These are phyloP conservation scores for Myxozyma mucilagina DNA, from an alignment of 805 yeast species.

Conservation along the genomic window DNA sequence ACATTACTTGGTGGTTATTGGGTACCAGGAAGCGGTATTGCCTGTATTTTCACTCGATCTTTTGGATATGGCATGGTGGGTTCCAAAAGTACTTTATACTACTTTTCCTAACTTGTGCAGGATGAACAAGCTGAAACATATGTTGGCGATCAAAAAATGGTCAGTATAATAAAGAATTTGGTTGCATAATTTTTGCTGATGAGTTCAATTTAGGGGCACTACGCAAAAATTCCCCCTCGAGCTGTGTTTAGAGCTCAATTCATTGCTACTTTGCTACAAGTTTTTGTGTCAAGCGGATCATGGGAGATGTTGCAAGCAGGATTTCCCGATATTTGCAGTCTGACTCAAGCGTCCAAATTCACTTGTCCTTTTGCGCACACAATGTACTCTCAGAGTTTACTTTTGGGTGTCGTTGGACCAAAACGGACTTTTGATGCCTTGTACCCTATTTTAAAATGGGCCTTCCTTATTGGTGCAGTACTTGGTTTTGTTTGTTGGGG, in stretches of 20 bases:
- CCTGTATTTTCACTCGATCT: conserved; percentile 62
- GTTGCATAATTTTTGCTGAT: background rate
- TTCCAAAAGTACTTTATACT: background rate
- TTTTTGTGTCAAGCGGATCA: conserved; percentile 46
- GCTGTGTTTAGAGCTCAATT: conserved; percentile 57
- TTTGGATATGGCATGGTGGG: conserved; percentile 52
- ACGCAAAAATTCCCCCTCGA: conserved; percentile 63
- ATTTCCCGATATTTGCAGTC: conserved; percentile 47
- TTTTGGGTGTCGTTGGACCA: conserved; percentile 70
- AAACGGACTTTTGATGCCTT: conserved; percentile 55
- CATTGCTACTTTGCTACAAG: conserved; percentile 46
- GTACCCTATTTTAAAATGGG: conserved; percentile 57
- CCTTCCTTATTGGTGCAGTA: conserved; percentile 60
- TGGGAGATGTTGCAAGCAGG: conserved; percentile 41
- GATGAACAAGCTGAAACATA: conserved; percentile 56
- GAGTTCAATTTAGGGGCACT: conserved; percentile 45
- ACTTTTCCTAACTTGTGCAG: background rate
- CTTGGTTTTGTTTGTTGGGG: conserved; percentile 47
- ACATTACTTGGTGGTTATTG: conserved; percentile 66
- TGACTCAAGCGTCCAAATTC: conserved; percentile 48
- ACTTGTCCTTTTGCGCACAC: conserved; percentile 50
- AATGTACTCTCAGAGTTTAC: conserved; percentile 56
- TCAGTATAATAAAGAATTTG: background rate
- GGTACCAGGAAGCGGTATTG: conserved; percentile 60
- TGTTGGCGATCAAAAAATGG: conserved; percentile 60